Percentiles rank a stretch among this genome's conserved stretches.
Evolutionary conservation across 108 stramenopile genomes (phyloP).

Genomic region (Hondaea fermentalgiana): DNA sequence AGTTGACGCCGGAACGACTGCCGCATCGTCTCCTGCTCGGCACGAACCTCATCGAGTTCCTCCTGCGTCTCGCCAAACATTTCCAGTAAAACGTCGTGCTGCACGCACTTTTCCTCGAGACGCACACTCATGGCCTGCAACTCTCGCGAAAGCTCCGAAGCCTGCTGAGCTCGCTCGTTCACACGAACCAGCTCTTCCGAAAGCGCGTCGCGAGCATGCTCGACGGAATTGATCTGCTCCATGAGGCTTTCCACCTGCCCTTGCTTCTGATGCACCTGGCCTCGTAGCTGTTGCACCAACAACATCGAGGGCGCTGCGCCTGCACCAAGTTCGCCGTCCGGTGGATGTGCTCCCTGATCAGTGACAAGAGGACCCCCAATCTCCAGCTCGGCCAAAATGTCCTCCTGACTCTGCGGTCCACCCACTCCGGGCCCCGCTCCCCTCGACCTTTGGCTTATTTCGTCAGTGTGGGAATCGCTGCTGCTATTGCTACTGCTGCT

Average conservation of each 20-base stretch:
- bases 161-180: neutral
- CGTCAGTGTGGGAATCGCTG: too few species aligned
- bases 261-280: neutral
- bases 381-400: neutral
- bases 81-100: neutral
- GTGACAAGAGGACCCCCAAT: neutral
- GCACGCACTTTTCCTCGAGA: neutral
- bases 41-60: neutral
- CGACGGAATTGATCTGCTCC: neutral
- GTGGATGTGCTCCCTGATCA: neutral
- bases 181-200: neutral
- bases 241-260: neutral
- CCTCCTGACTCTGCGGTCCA: neutral
- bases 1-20: neutral
- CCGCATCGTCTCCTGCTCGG: neutral
- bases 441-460: neutral
- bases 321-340: neutral
- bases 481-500: too few species aligned
- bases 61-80: neutral
- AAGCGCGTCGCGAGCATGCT: neutral
- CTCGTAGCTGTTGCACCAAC: neutral
- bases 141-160: neutral
- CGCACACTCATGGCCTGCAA: neutral
- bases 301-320: neutral
- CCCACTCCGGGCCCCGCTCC: neutral